Base-by-base conservation (phyloP, 306 rosid species). In the Cucumis hystrix region DNA sequence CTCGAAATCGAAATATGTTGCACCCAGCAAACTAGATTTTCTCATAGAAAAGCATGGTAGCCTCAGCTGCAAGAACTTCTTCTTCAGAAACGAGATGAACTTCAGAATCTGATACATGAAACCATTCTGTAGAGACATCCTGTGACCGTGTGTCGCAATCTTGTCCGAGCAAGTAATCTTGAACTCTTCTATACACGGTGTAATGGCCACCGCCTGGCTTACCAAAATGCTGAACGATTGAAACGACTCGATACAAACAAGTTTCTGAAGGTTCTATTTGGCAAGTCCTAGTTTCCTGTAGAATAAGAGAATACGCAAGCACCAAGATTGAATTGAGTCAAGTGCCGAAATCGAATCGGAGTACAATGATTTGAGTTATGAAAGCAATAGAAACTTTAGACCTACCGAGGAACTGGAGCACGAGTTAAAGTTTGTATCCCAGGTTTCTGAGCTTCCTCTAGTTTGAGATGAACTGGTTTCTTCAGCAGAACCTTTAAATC, bases 21-120 rank as follows among this genome's bases (percentile, higher is more conserved):
- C 71, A 49, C n/a, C 83, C 82, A 85, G 85, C 77, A 79, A 51
- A 74, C 68, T 70, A 79, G 77, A 89, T 83, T 84, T 84, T 87
- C 87, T 90, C 97, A 35, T 90, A 95, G 91, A 95, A 95, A 49
- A 95, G 91, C 92, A 95, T 58, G 89, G 93, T 95, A 51, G 99
- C 99, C 79, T 92, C 93, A 18, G 90, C 89, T 18, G 88, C 85
- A 83, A 92, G 88, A 79, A 95, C 97, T 43, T 85, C 89, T 56
- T 86, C 84, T 80, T 87, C 85, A 62, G 97, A 83, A 73, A 89
- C 97, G 70, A 82, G n/a, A 35, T 78, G 81, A 74, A 92, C 97
- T 61, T 88, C 85, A 78, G 97, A 89, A 85, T 92, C 97, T 28
- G 99, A 95, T 82, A 95, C 82, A 79, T 88, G 81, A 84, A 88